A percentile compares a stretch with the other conserved stretches of the same genome.
Conservation (phyloP, 139 green algal genomes). For the Pleodorina starrii region DNA sequence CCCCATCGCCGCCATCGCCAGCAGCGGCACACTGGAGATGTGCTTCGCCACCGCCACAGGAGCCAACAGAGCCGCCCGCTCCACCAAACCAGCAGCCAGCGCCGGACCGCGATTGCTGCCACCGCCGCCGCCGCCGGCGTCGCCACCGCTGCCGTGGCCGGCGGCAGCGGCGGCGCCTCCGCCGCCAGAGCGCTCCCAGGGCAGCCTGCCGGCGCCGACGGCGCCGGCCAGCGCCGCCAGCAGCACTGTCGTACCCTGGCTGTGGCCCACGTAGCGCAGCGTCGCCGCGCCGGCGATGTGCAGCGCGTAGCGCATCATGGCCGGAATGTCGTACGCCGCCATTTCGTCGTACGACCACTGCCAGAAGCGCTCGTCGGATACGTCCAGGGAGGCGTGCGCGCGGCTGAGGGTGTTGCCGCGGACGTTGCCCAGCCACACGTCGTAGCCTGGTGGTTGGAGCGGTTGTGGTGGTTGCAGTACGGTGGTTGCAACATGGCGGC, state of each 20-base stretch:
- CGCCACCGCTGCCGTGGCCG: not conserved
- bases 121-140: not conserved
- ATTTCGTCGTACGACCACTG: slow-evolving; percentile 77
- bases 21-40: slow-evolving; percentile 58
- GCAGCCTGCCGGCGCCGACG: slow-evolving; percentile 13
- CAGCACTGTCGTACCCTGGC: slow-evolving; percentile 67
- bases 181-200: not conserved
- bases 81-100: not conserved
- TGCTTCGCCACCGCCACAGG: slow-evolving; percentile 67
- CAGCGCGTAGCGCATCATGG: slow-evolving; percentile 56
- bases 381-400: slow-evolving; percentile 56
- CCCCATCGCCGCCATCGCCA: slow-evolving; percentile 45
- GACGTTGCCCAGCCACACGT: slow-evolving; percentile 76
- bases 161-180: not conserved
- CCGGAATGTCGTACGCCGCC: slow-evolving; percentile 67
- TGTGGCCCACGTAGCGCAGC: slow-evolving; percentile 67
- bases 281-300: slow-evolving; percentile 15
- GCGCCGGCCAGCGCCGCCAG: slow-evolving; percentile 61
- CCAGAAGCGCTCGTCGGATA: slow-evolving; percentile 63
- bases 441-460: too few relatives aligned
- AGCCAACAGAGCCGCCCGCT: slow-evolving; percentile 59
- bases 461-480: too few relatives aligned
- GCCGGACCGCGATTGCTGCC: too few relatives aligned
- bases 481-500: too few relatives aligned
- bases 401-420: slow-evolving; percentile 66